Evolutionary conservation across 495 filamentous ascomycete genomes (phyloP), one percentile per base, ranked within the genome.

Genomic region (Talaromyces liani): DNA sequence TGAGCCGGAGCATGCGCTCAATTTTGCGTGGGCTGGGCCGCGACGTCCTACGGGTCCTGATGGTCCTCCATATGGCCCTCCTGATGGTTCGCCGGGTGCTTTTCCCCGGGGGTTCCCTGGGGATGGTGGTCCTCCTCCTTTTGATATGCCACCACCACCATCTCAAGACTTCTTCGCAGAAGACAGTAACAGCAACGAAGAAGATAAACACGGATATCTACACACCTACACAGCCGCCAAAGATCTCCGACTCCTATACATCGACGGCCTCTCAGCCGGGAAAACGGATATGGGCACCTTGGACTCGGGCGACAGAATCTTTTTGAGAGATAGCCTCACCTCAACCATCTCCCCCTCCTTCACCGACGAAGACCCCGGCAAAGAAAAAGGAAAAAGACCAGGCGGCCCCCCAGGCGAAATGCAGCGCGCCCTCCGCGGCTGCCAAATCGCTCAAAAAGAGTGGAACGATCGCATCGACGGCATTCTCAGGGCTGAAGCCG

Each of bases 1-100:
- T 65, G 87, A 89, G 67, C 83, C 86, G 10, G 86, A 89, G 64
- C 87, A 89, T 72, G 83, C 86, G 0, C 72, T 88, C 69, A 67
- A 77, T 6, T 90, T 89, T 69, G 79, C 82, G 18, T 12, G 22
- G n/a, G 22, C 14, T n/a, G 51, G 51, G 14, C 45, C 45, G 20
- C 12, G 45, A 10, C 45, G 2, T 51, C n/a, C n/a, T 2, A 8
- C 8, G 16, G 45, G 45, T 18, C 45, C 45, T 51, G n/a, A 22
- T 51, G 45, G 33, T 0, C 29, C 6, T 6, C 29, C 29, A 31
- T 6, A 31, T 31, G 29, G 29, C 5, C 29, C 6, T 6, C 29
- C 29, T 5, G 5, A 31, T 31, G 29, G 29, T 6, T 6, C 29
- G 6, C 6, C 29, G 1, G 27, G 27, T 2, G 29, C 29, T 31